Evolutionary conservation across 495 filamentous ascomycete genomes (phyloP).

Genomic region (Xylaria telfairii): DNA sequence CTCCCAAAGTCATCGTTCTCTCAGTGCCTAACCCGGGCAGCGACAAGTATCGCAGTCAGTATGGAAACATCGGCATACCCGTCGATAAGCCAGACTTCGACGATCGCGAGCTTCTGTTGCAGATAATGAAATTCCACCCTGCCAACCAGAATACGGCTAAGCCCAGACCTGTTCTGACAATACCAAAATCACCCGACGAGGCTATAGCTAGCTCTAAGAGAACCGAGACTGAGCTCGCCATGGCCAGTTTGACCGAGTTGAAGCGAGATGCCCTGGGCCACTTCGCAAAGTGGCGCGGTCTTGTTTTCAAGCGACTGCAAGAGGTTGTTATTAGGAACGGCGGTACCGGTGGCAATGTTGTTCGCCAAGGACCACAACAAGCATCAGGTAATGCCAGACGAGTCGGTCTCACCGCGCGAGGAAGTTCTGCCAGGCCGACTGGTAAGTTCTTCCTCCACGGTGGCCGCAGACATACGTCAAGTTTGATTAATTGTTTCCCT

Average conservation of each 20-base stretch:
- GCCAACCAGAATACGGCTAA: conserved; percentile 7
- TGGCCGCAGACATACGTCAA: conserved; percentile 26
- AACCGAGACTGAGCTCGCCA: conserved; percentile 37
- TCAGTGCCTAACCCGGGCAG: conserved; percentile 34
- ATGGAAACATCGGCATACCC: conserved; percentile 25
- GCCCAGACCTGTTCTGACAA: conserved; percentile 18
- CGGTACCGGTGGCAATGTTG: conserved; percentile 32
- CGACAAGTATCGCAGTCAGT: conserved; percentile 34
- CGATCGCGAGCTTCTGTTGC: conserved; percentile 21
- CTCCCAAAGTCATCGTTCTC: conserved; percentile 26
- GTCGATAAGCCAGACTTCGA: conserved; percentile 24
- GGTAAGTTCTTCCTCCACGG: conserved; percentile 39
- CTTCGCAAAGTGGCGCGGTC: conserved; percentile 53
- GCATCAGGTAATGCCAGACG: conserved; percentile 35
- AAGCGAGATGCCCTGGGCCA: conserved; percentile 50
- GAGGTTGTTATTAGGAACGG: conserved; percentile 49
- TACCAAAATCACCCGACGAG: conserved; percentile 32
- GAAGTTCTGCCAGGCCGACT: conserved; percentile 30
- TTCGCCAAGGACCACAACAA: conserved; percentile 23
- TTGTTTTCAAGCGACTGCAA: conserved; percentile 43
- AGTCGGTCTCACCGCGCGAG: conserved; percentile 28
- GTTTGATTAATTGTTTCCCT: conserved; percentile 6
- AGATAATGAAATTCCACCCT: conserved; percentile 24
- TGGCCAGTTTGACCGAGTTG: conserved; percentile 46
- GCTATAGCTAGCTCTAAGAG: conserved; percentile 22